Conservation (phyloP, 1,284 basidiomycete genomes). For the Golubevia sp. region DNA sequence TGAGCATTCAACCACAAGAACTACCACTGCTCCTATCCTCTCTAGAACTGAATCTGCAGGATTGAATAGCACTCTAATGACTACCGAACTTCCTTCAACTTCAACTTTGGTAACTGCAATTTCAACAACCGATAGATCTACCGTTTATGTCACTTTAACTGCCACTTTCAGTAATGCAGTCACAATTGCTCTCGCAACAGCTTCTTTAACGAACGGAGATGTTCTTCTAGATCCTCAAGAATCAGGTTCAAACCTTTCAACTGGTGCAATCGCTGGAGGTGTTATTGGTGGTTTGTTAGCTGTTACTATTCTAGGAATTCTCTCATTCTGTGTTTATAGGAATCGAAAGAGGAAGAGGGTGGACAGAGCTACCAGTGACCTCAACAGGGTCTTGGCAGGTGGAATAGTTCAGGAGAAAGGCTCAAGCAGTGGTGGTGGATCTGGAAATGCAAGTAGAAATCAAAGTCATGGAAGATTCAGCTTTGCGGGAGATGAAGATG, state of each 20-base stretch:
- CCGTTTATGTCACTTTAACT: not conserved
- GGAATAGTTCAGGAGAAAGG: not conserved
- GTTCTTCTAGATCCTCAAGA: no score
- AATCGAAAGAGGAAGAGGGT: not conserved
- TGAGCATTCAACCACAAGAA: not conserved
- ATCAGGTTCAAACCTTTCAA: not conserved
- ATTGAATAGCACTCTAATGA: not conserved
- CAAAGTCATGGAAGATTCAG: not conserved
- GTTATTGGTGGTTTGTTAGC: not conserved
- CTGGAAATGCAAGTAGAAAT: not conserved
- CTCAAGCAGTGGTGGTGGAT: not conserved
- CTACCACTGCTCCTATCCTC: not conserved
- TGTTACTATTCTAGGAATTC: not conserved
- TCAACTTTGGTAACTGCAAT: not conserved
- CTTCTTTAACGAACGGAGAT: not conserved
- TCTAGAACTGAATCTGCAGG: not conserved
- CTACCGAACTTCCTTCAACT: not conserved
- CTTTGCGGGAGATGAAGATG: not conserved
- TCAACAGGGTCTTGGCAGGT: not conserved
- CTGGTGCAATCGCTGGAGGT: not conserved
- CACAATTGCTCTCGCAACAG: not conserved
- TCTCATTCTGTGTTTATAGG: not conserved
- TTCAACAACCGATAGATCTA: not conserved
- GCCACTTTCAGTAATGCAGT: not conserved
- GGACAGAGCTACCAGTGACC: not conserved